Conservation (phyloP, 1,284 basidiomycete genomes). For the Cutaneotrichosporon dermatis region DNA sequence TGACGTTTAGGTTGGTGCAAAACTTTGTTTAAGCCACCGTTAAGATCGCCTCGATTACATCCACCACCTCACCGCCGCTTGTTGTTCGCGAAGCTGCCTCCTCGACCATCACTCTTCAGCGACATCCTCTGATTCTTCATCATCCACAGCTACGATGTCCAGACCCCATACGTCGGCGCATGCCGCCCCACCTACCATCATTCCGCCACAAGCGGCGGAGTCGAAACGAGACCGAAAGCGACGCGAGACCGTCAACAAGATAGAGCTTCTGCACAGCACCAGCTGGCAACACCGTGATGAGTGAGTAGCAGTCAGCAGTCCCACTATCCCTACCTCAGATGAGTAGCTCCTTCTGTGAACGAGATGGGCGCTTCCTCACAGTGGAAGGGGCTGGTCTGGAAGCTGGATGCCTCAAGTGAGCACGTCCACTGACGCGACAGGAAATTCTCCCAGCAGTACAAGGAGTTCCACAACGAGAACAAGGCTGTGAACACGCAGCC, state of each 20-base stretch:
- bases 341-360: no score
- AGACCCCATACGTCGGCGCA: conserved; percentile 16
- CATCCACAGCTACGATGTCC: conserved; percentile 18
- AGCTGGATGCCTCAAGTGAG: no score
- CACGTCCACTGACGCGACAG: conserved; percentile 17
- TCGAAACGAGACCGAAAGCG: conserved; percentile 53
- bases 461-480: conserved; percentile 46
- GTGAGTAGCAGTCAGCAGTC: conserved; percentile 33
- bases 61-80: neutral
- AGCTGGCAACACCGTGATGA: conserved; percentile 50
- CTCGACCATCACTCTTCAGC: neutral
- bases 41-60: neutral
- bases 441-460: conserved; percentile 47
- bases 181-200: conserved; percentile 28
- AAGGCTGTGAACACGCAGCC: conserved; percentile 46
- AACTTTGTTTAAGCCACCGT: neutral
- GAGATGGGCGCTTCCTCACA: no score
- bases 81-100: neutral
- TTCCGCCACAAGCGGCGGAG: conserved; percentile 41
- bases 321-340: no score
- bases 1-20: neutral
- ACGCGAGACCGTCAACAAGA: conserved; percentile 53
- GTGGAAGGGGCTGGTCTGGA: no score
- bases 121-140: neutral
- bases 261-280: conserved; percentile 51